Evolutionary conservation across 2,329 filamentous ascomycete genomes (phyloP), one percentile per base, ranked within the genome.

Genomic region (Teratosphaeria gauchensis): DNA sequence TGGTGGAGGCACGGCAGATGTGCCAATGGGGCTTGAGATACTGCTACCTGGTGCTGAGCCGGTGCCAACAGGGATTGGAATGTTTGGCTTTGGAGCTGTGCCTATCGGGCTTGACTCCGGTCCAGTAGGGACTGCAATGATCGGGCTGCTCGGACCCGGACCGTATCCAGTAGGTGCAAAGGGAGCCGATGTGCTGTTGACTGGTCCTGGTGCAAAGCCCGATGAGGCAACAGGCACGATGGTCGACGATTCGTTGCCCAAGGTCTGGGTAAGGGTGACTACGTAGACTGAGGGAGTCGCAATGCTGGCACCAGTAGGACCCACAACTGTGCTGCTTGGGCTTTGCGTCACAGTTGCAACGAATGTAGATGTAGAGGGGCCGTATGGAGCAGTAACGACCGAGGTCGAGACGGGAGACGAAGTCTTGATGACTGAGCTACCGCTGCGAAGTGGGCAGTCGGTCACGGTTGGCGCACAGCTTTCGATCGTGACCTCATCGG

Each of bases 401-500:
- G 4, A 30, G 14, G 33, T 38, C 33, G 33, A 38, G 33, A 38
- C 33, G 14, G 33, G 11, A 9, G 33, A 38, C 33, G 33, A 38
- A 11, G 33, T 38, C 33, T 38, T 38, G 9, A 38, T 38, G 33
- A 38, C 33, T 3, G 54, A 55, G 31, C 33, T 55, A 16, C 33
- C 33, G 33, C 14, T 11, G 9, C 33, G 33, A 38, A 38, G 33
- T 38, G 33, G 33, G 62, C 75, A 77, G 62, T 73, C 66, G 51
- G 69, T 71, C 31, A 58, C 56, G 14, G 19, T 33, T 16, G 73
- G 65, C 11, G 71, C 71, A 63, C 75, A 76, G 64, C 74, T 70
- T 58, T 69, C 73, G 65, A 76, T 66, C 51, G 76, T 78, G 62
- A 77, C 67, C 58, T 74, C 72, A 57, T 73, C 66, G 59, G 76